phyloP scores from a whole-genome alignment of 768 basidiomycete species.

The Boletus sp. region DNA sequence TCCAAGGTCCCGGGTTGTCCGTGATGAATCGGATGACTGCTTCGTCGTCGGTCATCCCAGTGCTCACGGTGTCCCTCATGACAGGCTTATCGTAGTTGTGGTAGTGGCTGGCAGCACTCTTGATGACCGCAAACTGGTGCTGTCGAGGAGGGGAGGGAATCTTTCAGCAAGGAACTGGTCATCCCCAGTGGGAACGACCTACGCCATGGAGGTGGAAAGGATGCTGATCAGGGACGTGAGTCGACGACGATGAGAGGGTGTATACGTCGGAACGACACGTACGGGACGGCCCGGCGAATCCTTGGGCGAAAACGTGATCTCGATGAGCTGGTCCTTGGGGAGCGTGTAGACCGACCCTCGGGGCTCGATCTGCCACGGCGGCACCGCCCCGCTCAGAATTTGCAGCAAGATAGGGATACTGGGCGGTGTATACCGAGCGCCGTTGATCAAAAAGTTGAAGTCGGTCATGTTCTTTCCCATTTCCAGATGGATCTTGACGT shows the following conservation, averaged over 20 bases:
- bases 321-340: slow-evolving; percentile 10
- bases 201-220: slow-evolving; percentile 23
- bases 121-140: slow-evolving; percentile 41
- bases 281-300: slow-evolving; percentile 28
- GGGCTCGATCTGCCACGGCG: slow-evolving; percentile 8
- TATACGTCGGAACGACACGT: slow-evolving; percentile 1
- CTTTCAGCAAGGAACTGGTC: neutral
- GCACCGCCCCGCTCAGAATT: slow-evolving; percentile 18
- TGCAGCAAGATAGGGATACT: slow-evolving; percentile 15
- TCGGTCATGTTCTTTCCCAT: slow-evolving; percentile 11
- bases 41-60: slow-evolving; percentile 30
- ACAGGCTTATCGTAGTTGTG: slow-evolving; percentile 49
- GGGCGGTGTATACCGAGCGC: slow-evolving; percentile 12
- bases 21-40: slow-evolving; percentile 62
- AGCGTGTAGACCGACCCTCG: slow-evolving; percentile 13
- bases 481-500: slow-evolving; percentile 16
- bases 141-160: slow-evolving; percentile 4
- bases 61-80: slow-evolving; percentile 46
- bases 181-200: no score
- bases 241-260: neutral
- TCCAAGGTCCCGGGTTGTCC: slow-evolving; percentile 65
- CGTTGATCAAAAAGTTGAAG: slow-evolving; percentile 15
- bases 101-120: slow-evolving; percentile 33
- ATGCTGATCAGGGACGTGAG: slow-evolving; percentile 5
- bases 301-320: slow-evolving; percentile 15